Base-by-base conservation (phyloP, 2,329 filamentous ascomycete species). In the Hypoxylon sp. region DNA sequence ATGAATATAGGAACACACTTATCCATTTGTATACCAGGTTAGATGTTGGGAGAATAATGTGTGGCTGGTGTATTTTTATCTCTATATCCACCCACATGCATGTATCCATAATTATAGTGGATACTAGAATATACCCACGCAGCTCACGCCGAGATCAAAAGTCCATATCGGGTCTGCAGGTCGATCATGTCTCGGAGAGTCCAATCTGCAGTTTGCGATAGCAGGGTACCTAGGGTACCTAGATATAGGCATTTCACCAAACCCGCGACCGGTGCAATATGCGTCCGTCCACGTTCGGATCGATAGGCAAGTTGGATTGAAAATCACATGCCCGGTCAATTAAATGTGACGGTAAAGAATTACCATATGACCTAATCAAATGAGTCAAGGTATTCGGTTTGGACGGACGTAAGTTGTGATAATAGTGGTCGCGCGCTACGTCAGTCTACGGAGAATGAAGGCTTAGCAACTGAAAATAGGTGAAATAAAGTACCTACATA, bases 391-490 rank as follows among this genome's bases (percentile, higher is more conserved):
- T 13, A 56, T n/a, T 45, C 53, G 53, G 53, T 19, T 21, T 56
- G 14, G 7, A 19, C 53, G 53, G 38, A 56, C 34, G 38, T 41
- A 23, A 21, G 2, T 19, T 41, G n/a, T 34, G 53, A 28, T 11
- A 32, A n/a, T 30, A 10, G 38, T 56, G 19, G 32, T 19, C 28
- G 10, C 19, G 17, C 46, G 38, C 41, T 46, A 43, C 38, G 38
- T 43, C 38, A 43, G 7, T 56, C 53, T 25, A 45, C 45, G 53
- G 45, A 34, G 10, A 58, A 38, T 36, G 49, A 60, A 48, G 62
- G 63, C 63, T 62, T 60, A 63, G 60, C 55, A 48, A 46, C 55
- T 63, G 25, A 51, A 63, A 67, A 63, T 63, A 67, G 53, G 46
- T 38, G 25, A 38, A 14, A 23, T 7, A 43, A n/a, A 19, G 9